Evolutionary conservation across 192 early-diverging fungal genomes (phyloP).

Genomic region (Podochytrium sp.): DNA sequence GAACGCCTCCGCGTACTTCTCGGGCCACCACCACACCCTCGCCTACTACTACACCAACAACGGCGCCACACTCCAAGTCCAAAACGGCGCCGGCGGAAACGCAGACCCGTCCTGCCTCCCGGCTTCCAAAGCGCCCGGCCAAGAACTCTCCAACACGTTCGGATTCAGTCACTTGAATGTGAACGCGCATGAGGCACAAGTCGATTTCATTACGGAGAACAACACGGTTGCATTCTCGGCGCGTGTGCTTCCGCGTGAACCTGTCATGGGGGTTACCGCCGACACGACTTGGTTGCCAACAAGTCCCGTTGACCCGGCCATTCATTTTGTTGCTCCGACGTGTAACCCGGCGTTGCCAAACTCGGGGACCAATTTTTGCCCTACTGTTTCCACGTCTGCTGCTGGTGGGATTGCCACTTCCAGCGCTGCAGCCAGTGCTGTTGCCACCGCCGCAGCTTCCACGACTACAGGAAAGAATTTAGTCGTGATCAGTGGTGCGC

Average conservation of each 20-base stretch:
- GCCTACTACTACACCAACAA: conserved; percentile 25
- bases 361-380: too few species aligned
- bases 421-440: neutral
- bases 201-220: conserved; percentile 16
- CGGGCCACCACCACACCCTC: conserved; percentile 28
- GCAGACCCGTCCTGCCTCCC: neutral
- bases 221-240: neutral
- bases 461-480: neutral
- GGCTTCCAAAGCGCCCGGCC: neutral
- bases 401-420: neutral
- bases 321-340: neutral
- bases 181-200: neutral
- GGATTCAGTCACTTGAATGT: conserved; percentile 21
- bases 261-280: neutral
- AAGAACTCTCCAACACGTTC: conserved; percentile 23
- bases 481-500: neutral
- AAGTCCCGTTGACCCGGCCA: neutral
- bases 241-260: neutral
- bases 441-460: neutral
- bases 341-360: too few species aligned
- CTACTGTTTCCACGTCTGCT: neutral
- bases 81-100: conserved; percentile 27
- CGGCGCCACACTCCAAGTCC: conserved; percentile 21
- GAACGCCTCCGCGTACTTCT: conserved; percentile 23
- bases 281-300: conserved; percentile 12